Conservation (phyloP, 257 asterid genomes). For the Nicotiana otophora region DNA sequence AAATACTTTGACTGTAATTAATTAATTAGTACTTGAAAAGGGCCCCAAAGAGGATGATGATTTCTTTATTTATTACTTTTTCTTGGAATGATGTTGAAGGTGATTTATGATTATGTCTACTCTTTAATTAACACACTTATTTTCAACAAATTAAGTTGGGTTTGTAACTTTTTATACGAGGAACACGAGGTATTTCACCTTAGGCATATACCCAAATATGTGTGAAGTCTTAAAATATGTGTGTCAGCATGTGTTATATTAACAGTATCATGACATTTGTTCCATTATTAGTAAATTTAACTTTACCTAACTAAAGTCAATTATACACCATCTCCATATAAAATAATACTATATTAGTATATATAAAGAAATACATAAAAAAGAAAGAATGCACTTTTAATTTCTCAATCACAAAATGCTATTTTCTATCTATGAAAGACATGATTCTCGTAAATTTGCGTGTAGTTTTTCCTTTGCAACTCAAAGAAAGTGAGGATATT, state of each 20-base stretch:
- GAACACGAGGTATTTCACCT: background rate
- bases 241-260: background rate
- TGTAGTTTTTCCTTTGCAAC: too few species aligned
- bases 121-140: background rate
- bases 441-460: too few species aligned
- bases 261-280: background rate
- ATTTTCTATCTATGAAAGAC: too few species aligned
- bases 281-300: background rate
- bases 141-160: background rate
- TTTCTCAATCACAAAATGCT: too few species aligned
- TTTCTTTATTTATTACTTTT: background rate
- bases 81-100: background rate
- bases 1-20: background rate
- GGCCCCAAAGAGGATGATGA: background rate
- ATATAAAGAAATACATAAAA: too few species aligned
- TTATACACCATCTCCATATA: too few species aligned
- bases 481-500: too few species aligned
- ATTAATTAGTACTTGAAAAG: background rate
- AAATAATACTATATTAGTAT: too few species aligned
- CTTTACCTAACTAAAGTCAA: too few species aligned
- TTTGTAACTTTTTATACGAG: background rate
- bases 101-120: background rate
- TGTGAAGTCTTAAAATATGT: too few species aligned
- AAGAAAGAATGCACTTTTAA: too few species aligned
- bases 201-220: background rate